Base-by-base conservation (phyloP, 208 protist genomes). In the Porcisia hertigi region DNA sequence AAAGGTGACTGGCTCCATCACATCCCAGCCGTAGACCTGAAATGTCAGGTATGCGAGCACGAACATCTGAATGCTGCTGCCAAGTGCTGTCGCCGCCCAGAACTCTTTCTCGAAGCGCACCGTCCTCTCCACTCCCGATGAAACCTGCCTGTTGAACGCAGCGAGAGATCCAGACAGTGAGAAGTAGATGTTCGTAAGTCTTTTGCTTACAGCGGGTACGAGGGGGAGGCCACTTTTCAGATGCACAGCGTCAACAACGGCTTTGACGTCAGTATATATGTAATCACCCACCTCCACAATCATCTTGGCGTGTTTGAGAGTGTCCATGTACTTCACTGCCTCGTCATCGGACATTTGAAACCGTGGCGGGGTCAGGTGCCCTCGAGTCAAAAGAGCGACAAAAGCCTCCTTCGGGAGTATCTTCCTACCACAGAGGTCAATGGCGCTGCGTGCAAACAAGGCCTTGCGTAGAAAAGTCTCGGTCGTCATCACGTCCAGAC, bases 1-100 rank as follows among this genome's bases (percentile, higher is more conserved):
- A 72, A 89, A 96, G 36, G 85, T 90, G 47, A 93, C 73, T 39
- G 92, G 92, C 76, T 96, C 92, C 92, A 96, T 96, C 0, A 94
- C 84, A 73, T 93, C 87, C 92, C 92, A 96, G 34, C 82, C 89
- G 75, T 88, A 96, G 23, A 93, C 85, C 34, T 88, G 49, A 77
- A 96, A 96, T 16, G 86, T 92, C 23, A 94, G 54, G 76, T 96
- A 96, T 34, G 92, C 84, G 2, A 96, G 73, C 69, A 92, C 67
- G 1, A 82, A 71, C 90, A 94, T 96, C 78, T 96, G 92, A 2
- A 79, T 41, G 4, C 88, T 86, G 75, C 90, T 93, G 0, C 83
- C 72, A 7, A 93, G 63, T 14, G 86, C 86, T 18, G 82, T 86
- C n/a, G 83, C 63, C 1, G 85, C 86, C 92, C 92, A 96, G 71